Percentiles rank a stretch among this genome's conserved stretches.
Evolutionary conservation across 2,329 filamentous ascomycete species (phyloP).

Genomic region (Xylaria sp.): DNA sequence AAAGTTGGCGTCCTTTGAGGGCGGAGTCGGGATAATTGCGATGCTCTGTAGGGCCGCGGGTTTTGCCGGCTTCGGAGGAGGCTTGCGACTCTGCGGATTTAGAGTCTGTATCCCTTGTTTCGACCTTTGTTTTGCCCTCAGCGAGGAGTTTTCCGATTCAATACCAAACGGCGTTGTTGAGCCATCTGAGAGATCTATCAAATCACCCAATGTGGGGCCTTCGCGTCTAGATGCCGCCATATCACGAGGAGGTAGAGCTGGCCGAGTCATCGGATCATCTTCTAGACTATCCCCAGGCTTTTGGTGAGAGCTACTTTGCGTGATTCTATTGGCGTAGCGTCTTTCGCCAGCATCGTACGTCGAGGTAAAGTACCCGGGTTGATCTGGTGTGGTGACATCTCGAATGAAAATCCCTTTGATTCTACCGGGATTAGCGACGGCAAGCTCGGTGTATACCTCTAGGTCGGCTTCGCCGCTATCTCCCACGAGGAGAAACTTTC

Average conservation of each 20-base stretch:
- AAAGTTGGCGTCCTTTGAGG: conserved; percentile 18
- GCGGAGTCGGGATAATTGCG: conserved; percentile 32
- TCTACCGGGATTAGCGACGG: conserved; percentile 78
- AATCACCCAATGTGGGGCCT: conserved; percentile 57
- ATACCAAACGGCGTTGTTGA: conserved; percentile 47
- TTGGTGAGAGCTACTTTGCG: conserved; percentile 10
- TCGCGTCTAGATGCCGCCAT: conserved; percentile 35
- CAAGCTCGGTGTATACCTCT: conserved; percentile 96
- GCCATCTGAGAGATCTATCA: conserved; percentile 67
- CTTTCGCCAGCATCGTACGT: conserved; percentile 42
- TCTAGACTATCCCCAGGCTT: conserved; percentile 25
- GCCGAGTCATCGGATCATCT: conserved; percentile 36
- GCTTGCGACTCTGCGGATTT: conserved; percentile 42
- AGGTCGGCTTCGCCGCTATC: conserved; percentile 97
- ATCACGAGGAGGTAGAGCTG: conserved; percentile 44
- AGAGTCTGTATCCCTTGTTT: conserved; percentile 37
- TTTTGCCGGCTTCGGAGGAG: conserved; percentile 61
- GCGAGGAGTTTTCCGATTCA: conserved; percentile 40
- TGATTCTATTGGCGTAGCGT: conserved; percentile 27
- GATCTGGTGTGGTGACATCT: conserved; percentile 84
- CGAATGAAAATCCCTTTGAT: conserved; percentile 91
- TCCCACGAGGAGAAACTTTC: conserved; percentile 89
- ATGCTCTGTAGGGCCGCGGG: conserved; percentile 59
- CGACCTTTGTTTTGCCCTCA: conserved; percentile 1
- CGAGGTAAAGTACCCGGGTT: conserved; percentile 78